These are phyloP conservation scores for Pseudonitzschia multiseries DNA, from an alignment of 108 stramenopile species.

Conservation along the genomic window DNA sequence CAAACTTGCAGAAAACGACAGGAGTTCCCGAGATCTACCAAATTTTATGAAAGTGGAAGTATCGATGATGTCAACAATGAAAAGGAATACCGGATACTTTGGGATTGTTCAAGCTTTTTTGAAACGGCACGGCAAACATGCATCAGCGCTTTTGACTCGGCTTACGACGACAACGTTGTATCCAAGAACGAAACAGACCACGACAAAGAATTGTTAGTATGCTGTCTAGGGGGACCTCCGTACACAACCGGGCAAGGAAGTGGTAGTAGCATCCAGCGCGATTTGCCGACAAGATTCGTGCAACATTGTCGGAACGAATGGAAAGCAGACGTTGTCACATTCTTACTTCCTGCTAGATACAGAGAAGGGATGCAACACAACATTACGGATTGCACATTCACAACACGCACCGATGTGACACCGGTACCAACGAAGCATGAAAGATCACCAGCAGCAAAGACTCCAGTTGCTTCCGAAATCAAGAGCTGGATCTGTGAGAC, in stretches of 20 bases:
- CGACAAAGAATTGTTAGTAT: not conserved
- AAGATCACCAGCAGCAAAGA: not conserved
- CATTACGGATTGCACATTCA: not conserved
- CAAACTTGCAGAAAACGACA: conserved; percentile 9
- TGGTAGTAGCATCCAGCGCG: conserved; percentile 16
- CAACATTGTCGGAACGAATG: conserved; percentile 39
- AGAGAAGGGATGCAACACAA: conserved; percentile 3
- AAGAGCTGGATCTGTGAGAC: conserved; percentile 23
- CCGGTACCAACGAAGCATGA: not conserved
- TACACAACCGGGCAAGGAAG: conserved; percentile 38
- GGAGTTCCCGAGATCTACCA: not conserved
- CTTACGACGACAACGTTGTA: not conserved
- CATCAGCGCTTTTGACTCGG: not conserved
- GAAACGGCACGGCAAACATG: conserved; percentile 7
- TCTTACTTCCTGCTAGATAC: conserved; percentile 37
- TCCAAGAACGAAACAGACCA: not conserved
- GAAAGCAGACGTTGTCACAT: conserved; percentile 26
- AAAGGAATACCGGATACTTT: conserved; percentile 12
- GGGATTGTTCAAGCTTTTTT: conserved; percentile 33
- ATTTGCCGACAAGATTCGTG: conserved; percentile 35
- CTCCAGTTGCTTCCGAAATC: not conserved
- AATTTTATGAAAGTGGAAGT: not conserved
- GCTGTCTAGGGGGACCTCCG: conserved; percentile 42
- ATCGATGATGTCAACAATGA: not conserved
- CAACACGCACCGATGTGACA: not conserved